These are phyloP conservation scores for Agrocybe praecox DNA, from an alignment of 768 basidiomycete genomes.

Conservation along the genomic window DNA sequence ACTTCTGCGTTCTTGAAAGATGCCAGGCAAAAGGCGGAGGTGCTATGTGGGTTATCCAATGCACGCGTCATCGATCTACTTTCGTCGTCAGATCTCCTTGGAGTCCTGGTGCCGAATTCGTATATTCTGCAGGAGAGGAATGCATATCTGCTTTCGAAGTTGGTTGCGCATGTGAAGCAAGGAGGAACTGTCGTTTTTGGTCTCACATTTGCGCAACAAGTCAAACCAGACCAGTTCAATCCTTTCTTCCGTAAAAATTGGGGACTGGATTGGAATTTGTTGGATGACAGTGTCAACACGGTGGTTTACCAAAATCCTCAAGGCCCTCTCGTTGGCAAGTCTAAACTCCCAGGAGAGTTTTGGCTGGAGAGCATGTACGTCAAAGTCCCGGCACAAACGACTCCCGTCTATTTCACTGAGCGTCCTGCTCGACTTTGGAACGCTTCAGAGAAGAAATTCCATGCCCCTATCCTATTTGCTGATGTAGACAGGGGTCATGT, in stretches of 20 bases:
- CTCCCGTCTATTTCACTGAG: conserved; percentile 16
- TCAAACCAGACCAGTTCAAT: conserved; percentile 18
- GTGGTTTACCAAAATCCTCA: conserved; percentile 14
- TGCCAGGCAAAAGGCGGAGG: conserved; percentile 18
- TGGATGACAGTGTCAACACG: conserved; percentile 15
- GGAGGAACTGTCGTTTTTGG: conserved; percentile 41
- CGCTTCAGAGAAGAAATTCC: conserved; percentile 20
- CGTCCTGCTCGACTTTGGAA: conserved; percentile 15
- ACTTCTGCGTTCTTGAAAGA: conserved; percentile 21
- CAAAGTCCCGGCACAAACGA: conserved; percentile 18
- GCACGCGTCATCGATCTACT: conserved; percentile 28
- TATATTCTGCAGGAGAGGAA: conserved; percentile 25
- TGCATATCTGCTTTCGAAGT: conserved; percentile 25
- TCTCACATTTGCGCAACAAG: conserved; percentile 23
- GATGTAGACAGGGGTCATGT: conserved; percentile 37
- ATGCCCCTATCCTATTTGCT: conserved; percentile 25
- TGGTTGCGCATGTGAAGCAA: conserved; percentile 33
- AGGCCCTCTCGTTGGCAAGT: conserved; percentile 11
- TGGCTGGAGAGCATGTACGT: conserved; percentile 28
- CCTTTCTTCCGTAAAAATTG: conserved; percentile 28
- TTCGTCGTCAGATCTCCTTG: conserved; percentile 27
- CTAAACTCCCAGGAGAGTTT: conserved; percentile 18
- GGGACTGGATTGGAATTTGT: conserved; percentile 34
- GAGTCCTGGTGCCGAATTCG: conserved; percentile 37
- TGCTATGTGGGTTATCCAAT: conserved; percentile 20